Conservation (phyloP, 2,329 filamentous ascomycete species). For the Paraphaeosphaeria sporulosa region DNA sequence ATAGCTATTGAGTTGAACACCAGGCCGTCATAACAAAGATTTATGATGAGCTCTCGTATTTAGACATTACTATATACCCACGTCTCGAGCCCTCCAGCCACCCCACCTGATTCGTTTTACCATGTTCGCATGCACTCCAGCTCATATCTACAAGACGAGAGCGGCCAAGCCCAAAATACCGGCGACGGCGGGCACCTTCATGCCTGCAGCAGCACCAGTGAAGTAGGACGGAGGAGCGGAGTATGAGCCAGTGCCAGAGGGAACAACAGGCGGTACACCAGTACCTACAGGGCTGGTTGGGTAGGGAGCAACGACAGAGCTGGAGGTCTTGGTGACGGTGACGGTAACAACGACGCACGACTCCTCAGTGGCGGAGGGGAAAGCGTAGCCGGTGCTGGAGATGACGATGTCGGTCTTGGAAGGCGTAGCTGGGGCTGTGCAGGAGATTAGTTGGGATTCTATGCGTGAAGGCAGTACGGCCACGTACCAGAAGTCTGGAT, state of each 20-base stretch:
- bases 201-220: conserved; percentile 28
- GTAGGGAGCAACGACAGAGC: conserved; percentile 20
- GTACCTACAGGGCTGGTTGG: conserved; percentile 14
- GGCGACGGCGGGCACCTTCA: conserved; percentile 25
- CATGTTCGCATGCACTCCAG: not conserved
- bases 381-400: conserved; percentile 5
- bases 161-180: conserved; percentile 29
- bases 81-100: not conserved
- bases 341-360: conserved; percentile 20
- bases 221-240: conserved; percentile 20
- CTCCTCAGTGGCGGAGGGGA: conserved; percentile 8
- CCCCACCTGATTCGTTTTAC: not conserved
- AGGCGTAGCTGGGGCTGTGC: conserved; percentile 4
- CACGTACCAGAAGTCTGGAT: conserved; percentile 11
- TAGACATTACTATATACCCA: conserved; percentile 6
- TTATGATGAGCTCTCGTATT: not conserved
- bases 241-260: conserved; percentile 16
- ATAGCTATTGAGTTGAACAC: too few species aligned
- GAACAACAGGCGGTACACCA: conserved; percentile 4
- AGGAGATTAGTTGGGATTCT: not conserved
- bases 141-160: conserved; percentile 25
- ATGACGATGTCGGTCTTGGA: conserved; percentile 14
- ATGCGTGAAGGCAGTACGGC: not conserved
- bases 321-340: conserved; percentile 16
- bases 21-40: too few species aligned